phyloP scores from a whole-genome alignment of 441 rosid species.

The Populus hybrid region DNA sequence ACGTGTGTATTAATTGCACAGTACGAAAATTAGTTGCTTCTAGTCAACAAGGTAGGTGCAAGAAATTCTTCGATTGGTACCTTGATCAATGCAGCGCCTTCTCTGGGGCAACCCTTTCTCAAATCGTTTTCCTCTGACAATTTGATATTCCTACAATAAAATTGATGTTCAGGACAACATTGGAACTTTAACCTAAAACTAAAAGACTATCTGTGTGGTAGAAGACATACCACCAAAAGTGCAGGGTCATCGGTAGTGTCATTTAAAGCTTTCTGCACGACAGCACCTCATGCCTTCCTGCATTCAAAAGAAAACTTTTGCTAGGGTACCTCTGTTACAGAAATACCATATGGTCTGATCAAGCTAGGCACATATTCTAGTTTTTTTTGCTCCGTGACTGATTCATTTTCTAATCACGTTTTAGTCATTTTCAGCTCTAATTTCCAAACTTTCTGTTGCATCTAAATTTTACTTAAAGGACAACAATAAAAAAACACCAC shows the following conservation, averaged over 20 bases:
- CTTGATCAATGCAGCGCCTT: background rate
- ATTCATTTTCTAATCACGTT: constrained; percentile 8
- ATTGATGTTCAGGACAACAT: background rate
- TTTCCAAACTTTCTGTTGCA: constrained; percentile 3
- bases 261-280: constrained; percentile 7
- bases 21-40: constrained; percentile 1
- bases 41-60: background rate
- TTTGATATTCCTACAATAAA: background rate
- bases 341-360: constrained; percentile 15
- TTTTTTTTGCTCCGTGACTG: constrained; percentile 21
- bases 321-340: constrained; percentile 15
- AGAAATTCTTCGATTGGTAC: background rate
- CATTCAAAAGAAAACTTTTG: constrained; percentile 36
- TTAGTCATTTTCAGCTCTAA: constrained; percentile 11
- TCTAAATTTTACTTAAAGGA: background rate
- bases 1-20: background rate
- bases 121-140: constrained; percentile 11
- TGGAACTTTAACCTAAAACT: too few relatives aligned
- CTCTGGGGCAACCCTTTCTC: background rate
- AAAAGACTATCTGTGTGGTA: background rate
- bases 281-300: constrained; percentile 43
- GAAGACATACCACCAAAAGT: constrained; percentile 15
- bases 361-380: background rate
- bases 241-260: constrained; percentile 27
- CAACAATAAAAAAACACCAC: constrained; percentile 25